Percentiles rank a stretch among this genome's conserved stretches.
Conservation (phyloP, 108 stramenopile species). For the Parietichytrium sp. region DNA sequence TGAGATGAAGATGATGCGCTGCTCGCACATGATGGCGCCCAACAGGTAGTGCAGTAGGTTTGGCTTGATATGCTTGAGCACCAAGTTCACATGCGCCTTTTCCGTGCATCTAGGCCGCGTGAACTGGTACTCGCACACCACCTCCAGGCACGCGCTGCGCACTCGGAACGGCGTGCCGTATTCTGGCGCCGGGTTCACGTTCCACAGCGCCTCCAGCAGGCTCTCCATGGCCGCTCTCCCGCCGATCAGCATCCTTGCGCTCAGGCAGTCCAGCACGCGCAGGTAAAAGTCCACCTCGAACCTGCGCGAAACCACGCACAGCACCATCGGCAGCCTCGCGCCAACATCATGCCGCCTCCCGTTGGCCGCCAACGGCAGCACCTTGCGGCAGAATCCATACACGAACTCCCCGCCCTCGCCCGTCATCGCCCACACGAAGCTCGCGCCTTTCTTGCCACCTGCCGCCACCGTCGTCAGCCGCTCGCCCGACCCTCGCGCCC, state of each 20-base stretch:
- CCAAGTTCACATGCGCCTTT: not conserved
- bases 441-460: too few species aligned
- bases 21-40: constrained; percentile 22
- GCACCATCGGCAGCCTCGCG: not conserved
- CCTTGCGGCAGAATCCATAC: constrained; percentile 4
- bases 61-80: not conserved
- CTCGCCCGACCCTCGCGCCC: too few species aligned
- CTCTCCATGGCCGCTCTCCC: not conserved
- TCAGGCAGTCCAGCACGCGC: not conserved
- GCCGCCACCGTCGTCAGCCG: too few species aligned
- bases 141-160: not conserved
- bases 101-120: not conserved
- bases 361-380: not conserved
- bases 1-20: constrained; percentile 8
- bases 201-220: not conserved
- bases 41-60: not conserved
- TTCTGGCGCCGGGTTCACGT: not conserved
- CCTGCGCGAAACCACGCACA: not conserved
- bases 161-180: not conserved
- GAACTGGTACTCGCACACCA: constrained; percentile 9
- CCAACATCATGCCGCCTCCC: not conserved
- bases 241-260: not conserved
- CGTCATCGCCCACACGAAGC: not conserved
- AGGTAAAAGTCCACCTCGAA: constrained; percentile 3
- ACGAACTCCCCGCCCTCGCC: not conserved